phyloP scores from a whole-genome alignment of 352 stramenopile species.

The Globisporangium alternatum region DNA sequence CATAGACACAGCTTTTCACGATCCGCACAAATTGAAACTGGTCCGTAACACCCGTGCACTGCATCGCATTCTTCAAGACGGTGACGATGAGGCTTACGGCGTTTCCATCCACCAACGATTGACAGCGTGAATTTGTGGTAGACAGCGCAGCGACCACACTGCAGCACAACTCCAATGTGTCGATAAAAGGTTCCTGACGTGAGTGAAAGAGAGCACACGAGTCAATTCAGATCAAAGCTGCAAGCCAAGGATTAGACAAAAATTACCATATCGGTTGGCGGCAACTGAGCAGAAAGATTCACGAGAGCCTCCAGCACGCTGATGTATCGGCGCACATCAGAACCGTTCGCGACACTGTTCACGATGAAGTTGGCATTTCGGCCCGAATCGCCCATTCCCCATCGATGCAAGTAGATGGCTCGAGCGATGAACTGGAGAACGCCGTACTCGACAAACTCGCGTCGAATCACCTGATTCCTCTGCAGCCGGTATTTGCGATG shows the following conservation, averaged over 20 bases:
- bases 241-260: background rate
- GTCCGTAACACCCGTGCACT: constrained; percentile 21
- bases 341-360: constrained; percentile 21
- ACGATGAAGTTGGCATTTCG: constrained; percentile 22
- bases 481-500: background rate
- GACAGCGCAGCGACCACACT: constrained; percentile 32
- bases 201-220: background rate
- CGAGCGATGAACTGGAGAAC: constrained; percentile 25
- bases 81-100: constrained; percentile 20
- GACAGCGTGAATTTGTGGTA: constrained; percentile 13
- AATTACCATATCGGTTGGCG: constrained; percentile 19
- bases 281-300: constrained; percentile 11
- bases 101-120: constrained; percentile 16
- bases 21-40: constrained; percentile 30
- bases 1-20: constrained; percentile 29
- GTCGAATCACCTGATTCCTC: constrained; percentile 19
- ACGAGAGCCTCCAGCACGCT: constrained; percentile 22
- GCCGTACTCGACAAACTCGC: constrained; percentile 23
- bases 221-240: background rate
- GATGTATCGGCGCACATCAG: constrained; percentile 25
- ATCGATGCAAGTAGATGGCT: constrained; percentile 21
- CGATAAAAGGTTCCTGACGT: constrained; percentile 29
- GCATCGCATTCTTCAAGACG: constrained; percentile 25
- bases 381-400: constrained; percentile 8
- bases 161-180: constrained; percentile 36